phyloP scores from a whole-genome alignment of 441 rosid genomes.

The Kokia cookei region DNA sequence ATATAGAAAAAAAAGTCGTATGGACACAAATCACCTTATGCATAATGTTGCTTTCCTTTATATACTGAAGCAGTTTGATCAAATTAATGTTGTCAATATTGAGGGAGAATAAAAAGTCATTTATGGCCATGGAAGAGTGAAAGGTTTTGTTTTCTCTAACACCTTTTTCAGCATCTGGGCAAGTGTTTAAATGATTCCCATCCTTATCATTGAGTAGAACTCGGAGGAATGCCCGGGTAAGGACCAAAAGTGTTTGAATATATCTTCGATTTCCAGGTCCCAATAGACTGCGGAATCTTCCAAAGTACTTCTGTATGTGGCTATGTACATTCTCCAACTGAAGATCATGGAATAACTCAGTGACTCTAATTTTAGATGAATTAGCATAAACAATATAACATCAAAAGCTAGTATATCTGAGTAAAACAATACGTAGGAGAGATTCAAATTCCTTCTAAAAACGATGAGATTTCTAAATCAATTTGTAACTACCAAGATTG shows the following conservation, averaged over 20 bases:
- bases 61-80: slow-evolving; percentile 68
- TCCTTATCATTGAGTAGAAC: slow-evolving; percentile 37
- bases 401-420: not conserved
- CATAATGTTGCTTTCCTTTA: slow-evolving; percentile 78
- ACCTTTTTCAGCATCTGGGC: slow-evolving; percentile 31
- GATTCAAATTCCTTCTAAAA: not conserved
- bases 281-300: slow-evolving; percentile 60
- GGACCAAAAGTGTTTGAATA: slow-evolving; percentile 79
- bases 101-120: slow-evolving; percentile 79
- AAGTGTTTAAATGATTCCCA: slow-evolving; percentile 18
- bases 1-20: not conserved
- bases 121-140: slow-evolving; percentile 66
- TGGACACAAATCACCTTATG: slow-evolving; percentile 62
- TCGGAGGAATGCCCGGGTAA: slow-evolving; percentile 61
- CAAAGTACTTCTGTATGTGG: slow-evolving; percentile 66
- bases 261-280: slow-evolving; percentile 94
- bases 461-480: not conserved
- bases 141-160: slow-evolving; percentile 24
- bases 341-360: slow-evolving; percentile 9
- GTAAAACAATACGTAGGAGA: not conserved
- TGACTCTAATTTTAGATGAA: not conserved
- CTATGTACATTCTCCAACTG: slow-evolving; percentile 76
- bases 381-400: not conserved
- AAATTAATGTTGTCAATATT: slow-evolving; percentile 89
- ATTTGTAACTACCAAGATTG: not conserved